A percentile compares a stretch with the other conserved stretches of the same genome.
Evolutionary conservation across 176 grass and related monocot genomes (phyloP).

Genomic region (Rhynchospora pubera): DNA sequence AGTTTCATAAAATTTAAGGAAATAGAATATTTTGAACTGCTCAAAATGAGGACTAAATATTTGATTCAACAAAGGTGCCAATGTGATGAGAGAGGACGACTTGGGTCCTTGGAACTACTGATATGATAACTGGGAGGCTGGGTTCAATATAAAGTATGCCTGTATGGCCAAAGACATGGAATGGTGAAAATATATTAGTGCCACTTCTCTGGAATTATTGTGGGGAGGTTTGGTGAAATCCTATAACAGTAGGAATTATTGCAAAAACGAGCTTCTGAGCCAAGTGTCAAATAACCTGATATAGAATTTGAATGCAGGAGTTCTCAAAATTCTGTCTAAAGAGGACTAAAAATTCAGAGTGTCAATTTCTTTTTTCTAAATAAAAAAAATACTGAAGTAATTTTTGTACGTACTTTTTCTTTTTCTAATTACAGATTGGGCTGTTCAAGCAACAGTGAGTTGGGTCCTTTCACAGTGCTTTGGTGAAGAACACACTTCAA

Average conservation of each 20-base stretch:
- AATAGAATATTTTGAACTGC: not conserved
- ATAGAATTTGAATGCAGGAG: not conserved
- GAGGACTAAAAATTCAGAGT: not conserved
- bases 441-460: constrained; percentile 78
- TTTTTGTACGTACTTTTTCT: not conserved
- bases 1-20: not conserved
- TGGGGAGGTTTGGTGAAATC: not conserved
- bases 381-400: not conserved
- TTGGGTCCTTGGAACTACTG: not conserved
- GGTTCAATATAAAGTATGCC: not conserved
- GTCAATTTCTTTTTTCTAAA: not conserved
- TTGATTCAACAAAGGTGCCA: not conserved
- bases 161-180: not conserved
- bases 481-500: constrained; percentile 44
- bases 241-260: not conserved
- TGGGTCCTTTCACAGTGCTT: constrained; percentile 74
- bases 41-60: not conserved
- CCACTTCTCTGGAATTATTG: not conserved
- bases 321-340: not conserved
- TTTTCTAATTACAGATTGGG: constrained; percentile 63
- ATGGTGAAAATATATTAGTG: not conserved
- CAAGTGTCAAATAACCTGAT: not conserved
- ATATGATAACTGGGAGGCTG: not conserved
- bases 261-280: not conserved
- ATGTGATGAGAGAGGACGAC: not conserved